Evolutionary conservation across 2,329 filamentous ascomycete species (phyloP).

Genomic region (Alternaria sp.): DNA sequence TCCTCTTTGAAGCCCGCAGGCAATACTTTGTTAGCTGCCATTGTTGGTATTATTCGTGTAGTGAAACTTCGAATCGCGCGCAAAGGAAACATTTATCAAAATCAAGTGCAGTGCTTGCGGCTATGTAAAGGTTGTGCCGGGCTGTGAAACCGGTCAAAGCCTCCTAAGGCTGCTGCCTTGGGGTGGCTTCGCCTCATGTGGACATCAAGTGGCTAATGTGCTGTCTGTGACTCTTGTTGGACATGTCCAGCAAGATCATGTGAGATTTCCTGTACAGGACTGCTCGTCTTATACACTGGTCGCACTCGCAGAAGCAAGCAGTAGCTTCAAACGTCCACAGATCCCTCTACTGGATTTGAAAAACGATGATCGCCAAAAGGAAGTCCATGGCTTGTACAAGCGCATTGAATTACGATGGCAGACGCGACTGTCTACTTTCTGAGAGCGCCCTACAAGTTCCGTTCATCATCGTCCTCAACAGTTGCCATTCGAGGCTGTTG

Average conservation of each 20-base stretch:
- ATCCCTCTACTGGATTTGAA: neutral
- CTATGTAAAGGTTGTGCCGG: neutral
- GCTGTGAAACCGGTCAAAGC: neutral
- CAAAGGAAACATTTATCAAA: neutral
- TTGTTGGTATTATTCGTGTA: neutral
- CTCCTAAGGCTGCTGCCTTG: slow-evolving; percentile 12
- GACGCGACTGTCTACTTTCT: neutral
- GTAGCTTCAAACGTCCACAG: neutral
- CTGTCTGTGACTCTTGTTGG: neutral
- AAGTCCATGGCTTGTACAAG: neutral
- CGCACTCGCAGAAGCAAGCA: neutral
- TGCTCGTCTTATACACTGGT: neutral
- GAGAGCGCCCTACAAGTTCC: neutral
- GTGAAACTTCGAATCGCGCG: neutral
- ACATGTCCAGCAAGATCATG: neutral
- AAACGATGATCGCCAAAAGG: neutral
- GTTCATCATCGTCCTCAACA: neutral
- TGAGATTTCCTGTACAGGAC: too few relatives aligned
- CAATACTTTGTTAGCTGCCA: slow-evolving; percentile 3
- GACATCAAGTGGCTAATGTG: neutral
- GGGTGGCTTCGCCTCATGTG: neutral
- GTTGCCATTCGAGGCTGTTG: slow-evolving; percentile 5
- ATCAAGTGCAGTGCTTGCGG: neutral
- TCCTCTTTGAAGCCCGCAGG: neutral
- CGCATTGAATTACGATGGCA: neutral